Evolutionary conservation across 306 rosid genomes (phyloP), one percentile per base, ranked within the genome.

Genomic region (Astragalus membranaceus): DNA sequence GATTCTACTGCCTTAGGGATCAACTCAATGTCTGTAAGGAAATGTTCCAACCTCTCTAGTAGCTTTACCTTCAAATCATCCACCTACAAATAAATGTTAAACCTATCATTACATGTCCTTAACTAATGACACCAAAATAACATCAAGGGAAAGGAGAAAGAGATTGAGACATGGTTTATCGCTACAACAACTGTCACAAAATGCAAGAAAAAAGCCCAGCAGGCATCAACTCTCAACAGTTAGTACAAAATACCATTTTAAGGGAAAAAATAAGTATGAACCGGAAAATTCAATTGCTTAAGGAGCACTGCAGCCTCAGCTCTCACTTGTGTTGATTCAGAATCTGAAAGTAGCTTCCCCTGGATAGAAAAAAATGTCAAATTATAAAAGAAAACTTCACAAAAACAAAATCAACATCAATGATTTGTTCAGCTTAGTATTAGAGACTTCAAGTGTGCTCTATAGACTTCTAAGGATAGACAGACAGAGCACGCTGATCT

Each of bases 221-320:
- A n/a, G n/a, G n/a, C n/a, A n/a, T n/a, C n/a, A n/a, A 29, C 16
- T 46, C 67, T 64, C 72, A n/a, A 46, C 42, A 67, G 36, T 10
- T 11, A 10, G 59, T 37, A 51, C 51, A 44, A 57, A 51, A 30
- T 44, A 72, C 2, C 8, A 5, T 8, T 69, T 10, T 41, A 37
- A 48, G 48, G 13, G 30, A 32, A 54, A 42, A n/a, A 43, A 67
- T 64, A 43, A 65, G 69, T 69, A 80, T 86, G 52, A 67, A 94
- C 97, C 73, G 90, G 90, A 75, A 83, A 85, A 76, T 94, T 78
- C 82, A 94, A 79, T 77, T 80, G 87, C 87, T 90, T 91, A 74
- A 91, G 94, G 72, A 87, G 97, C 68, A 87, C 83, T 51, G 92
- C 96, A 83, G 95, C 96, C 84, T 94, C 98, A n/a, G 97, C 96